Conservation (phyloP, 78 protist species). For the Salpingoeca rosetta region DNA sequence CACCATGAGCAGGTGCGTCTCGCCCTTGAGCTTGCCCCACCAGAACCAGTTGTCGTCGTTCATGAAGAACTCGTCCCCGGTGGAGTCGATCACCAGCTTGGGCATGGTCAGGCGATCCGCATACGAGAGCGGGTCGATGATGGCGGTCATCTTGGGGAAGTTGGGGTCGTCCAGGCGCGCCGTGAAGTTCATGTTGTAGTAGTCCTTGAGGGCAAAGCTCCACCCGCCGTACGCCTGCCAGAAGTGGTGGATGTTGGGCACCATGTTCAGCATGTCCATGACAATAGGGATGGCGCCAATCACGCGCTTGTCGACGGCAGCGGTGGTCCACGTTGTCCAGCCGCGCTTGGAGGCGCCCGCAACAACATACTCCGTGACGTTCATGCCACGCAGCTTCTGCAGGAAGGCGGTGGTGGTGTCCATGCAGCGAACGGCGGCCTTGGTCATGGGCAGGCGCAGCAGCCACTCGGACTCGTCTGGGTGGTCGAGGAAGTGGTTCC, state of each 20-base stretch:
- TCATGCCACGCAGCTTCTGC: constrained; percentile 9
- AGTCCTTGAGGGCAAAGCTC: constrained; percentile 16
- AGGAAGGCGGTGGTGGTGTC: constrained; percentile 38
- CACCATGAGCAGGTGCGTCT: constrained; percentile 31
- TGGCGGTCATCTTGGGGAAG: not conserved
- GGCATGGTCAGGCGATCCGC: not conserved
- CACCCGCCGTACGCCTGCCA: constrained; percentile 35
- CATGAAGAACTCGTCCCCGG: constrained; percentile 33
- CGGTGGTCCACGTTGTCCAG: constrained; percentile 50
- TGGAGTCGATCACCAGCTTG: not conserved
- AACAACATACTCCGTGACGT: constrained; percentile 21
- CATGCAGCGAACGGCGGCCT: constrained; percentile 43
- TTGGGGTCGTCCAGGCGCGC: constrained; percentile 20
- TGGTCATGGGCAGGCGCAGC: constrained; percentile 55
- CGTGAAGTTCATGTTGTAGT: constrained; percentile 29
- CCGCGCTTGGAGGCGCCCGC: constrained; percentile 69
- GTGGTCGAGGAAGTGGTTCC: constrained; percentile 43
- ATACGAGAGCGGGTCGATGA: not conserved
- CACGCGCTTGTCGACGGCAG: constrained; percentile 37
- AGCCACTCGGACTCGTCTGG: constrained; percentile 33
- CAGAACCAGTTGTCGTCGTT: constrained; percentile 28
- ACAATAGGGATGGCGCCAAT: constrained; percentile 46
- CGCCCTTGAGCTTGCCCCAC: constrained; percentile 30
- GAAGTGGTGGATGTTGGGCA: constrained; percentile 15
- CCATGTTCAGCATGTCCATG: constrained; percentile 25